Percentiles rank a stretch among this genome's conserved stretches.
phyloP scores from a whole-genome alignment of 176 grass and related monocot genomes.

The Juncus effusus region DNA sequence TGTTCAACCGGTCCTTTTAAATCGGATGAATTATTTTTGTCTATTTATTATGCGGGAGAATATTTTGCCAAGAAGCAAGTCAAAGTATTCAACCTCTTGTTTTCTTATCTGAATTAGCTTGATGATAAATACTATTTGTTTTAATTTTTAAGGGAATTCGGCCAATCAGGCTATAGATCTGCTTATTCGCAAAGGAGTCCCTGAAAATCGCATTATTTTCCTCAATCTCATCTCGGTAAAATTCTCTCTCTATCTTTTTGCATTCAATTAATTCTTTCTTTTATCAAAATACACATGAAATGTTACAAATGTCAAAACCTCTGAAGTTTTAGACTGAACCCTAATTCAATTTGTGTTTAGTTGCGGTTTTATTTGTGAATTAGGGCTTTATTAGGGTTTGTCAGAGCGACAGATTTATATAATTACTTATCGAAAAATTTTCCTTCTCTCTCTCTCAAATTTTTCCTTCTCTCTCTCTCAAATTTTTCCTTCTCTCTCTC shows the following conservation, averaged over 20 bases:
- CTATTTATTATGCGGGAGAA: too few relatives aligned
- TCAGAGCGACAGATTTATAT: too few relatives aligned
- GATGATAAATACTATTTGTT: neutral
- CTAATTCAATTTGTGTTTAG: neutral
- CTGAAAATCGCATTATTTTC: slow-evolving; percentile 85
- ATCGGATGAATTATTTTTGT: too few relatives aligned
- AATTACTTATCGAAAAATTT: too few relatives aligned
- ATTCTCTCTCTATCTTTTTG: too few relatives aligned
- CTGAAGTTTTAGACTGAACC: too few relatives aligned
- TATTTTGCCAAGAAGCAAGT: neutral
- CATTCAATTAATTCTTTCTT: too few relatives aligned
- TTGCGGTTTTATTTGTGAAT: too few relatives aligned
- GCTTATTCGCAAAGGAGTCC: slow-evolving; percentile 90
- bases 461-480: neutral
- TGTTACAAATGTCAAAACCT: too few relatives aligned
- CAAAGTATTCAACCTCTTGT: neutral
- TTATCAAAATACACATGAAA: too few relatives aligned
- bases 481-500: neutral
- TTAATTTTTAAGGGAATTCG: slow-evolving; percentile 58
- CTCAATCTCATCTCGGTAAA: slow-evolving; percentile 95
- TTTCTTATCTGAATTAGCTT: neutral
- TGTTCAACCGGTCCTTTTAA: too few relatives aligned
- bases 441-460: neutral
- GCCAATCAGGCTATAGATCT: slow-evolving; percentile 95
- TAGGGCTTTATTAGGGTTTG: neutral